Conservation (phyloP, 768 basidiomycete genomes). For the Pleurotus salmoneostramineus region DNA sequence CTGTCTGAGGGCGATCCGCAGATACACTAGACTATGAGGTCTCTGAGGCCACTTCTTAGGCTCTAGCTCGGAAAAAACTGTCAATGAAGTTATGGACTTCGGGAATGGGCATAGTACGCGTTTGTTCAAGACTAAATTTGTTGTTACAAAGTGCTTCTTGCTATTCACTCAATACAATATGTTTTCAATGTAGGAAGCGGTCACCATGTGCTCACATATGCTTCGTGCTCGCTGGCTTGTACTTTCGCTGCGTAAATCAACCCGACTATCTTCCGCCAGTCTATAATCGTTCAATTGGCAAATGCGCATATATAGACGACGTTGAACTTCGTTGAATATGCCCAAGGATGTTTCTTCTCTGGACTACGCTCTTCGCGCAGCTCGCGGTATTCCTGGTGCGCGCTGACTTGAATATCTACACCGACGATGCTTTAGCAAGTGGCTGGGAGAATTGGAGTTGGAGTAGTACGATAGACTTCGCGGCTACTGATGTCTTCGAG, state of each 20-base stretch:
- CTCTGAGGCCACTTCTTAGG: no score
- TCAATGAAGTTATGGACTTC: no score
- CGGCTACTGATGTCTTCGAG: constrained; percentile 38
- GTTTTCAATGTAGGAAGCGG: background rate
- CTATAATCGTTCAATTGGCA: no score
- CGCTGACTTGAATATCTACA: constrained; percentile 37
- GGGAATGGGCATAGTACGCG: no score
- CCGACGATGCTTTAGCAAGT: constrained; percentile 32
- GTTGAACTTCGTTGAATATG: background rate
- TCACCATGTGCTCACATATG: background rate
- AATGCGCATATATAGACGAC: no score
- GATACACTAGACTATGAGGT: no score
- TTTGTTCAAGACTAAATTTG: no score
- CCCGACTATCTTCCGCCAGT: background rate
- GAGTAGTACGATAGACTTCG: constrained; percentile 37
- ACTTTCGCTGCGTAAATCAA: background rate
- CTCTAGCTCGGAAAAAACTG: no score
- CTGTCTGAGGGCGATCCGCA: no score
- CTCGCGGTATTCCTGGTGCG: background rate
- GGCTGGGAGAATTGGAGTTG: constrained; percentile 57
- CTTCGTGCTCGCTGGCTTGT: background rate
- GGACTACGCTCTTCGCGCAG: background rate
- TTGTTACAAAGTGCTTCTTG: no score
- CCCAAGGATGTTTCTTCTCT: background rate
- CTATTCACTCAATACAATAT: no score